Evolutionary conservation across 148 eudicot species (phyloP), one percentile per base, ranked within the genome.

Genomic region (Dianthus caryophyllus): DNA sequence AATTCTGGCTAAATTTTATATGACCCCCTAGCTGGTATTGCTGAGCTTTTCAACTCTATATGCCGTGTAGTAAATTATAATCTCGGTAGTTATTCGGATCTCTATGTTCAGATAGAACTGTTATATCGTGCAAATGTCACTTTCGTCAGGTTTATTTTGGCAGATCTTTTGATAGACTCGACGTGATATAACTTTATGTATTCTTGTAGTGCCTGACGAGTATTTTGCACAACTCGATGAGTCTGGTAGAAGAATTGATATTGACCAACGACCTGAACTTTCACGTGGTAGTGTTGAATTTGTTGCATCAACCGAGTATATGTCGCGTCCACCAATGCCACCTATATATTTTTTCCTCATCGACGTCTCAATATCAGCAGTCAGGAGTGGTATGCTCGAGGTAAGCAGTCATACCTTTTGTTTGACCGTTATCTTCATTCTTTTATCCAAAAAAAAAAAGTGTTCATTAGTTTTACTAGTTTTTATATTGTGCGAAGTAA

Each of bases 261-360:
- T 84, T 65, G 94, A 86, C 77, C 90, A 90, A 73, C 80, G 96
- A 18, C 99, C 99, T 43, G 99, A 94, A 79, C 97, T 94, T 70
- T 79, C 70, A 6, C 80, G 84, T 66, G 99, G 99, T 30, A 90
- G 96, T 72, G 90, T 90, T 65, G 99, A 94, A 60, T 90, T 80
- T 75, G 83, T 94, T 86, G 99, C 99, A 64, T 93, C 99, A 69
- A 83, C 96, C 43, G 97, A 94, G 72, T 94, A 94, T 71, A 94
- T 94, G 99, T 96, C 88, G 82, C 97, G 99, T 36, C 96, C 99
- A 44, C 99, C 99, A 21, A 90, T 94, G 99, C 99, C 99, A 2
- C 97, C 99, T 39, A 70, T 88, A 21, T 94, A 84, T 76, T 90
- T 94, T 77, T 94, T 94, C 77, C 87, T 94, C 77, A 94, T 94